Evolutionary conservation across 495 filamentous ascomycete species (phyloP).

Genomic region (Cercophora scortea): DNA sequence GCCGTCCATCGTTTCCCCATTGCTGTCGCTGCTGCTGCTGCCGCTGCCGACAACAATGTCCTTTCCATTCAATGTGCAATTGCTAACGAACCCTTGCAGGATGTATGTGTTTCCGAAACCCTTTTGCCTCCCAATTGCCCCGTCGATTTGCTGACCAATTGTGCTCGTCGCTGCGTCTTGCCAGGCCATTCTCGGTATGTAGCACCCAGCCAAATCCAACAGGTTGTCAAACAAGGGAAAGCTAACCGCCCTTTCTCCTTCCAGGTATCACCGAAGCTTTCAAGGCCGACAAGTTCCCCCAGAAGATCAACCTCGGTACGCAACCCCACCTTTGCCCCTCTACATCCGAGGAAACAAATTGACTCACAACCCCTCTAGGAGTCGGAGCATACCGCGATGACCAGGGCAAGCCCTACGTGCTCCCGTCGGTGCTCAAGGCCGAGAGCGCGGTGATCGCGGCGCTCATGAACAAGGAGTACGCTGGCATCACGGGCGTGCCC

Average conservation of each 20-base stretch:
- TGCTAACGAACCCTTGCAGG: constrained; percentile 28
- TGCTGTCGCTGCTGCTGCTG: neutral
- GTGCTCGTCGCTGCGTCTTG: neutral
- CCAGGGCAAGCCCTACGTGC: constrained; percentile 92
- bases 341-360: constrained; percentile 10
- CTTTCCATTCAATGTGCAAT: constrained; percentile 5
- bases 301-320: constrained; percentile 93
- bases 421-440: constrained; percentile 83
- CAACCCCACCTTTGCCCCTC: neutral
- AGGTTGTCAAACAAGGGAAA: neutral
- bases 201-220: neutral
- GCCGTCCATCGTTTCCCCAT: neutral
- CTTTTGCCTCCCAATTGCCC: neutral
- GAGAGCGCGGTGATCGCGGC: constrained; percentile 78
- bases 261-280: constrained; percentile 95
- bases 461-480: constrained; percentile 90
- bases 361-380: constrained; percentile 35
- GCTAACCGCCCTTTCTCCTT: constrained; percentile 6
- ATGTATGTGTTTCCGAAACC: constrained; percentile 46
- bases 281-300: constrained; percentile 84
- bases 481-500: constrained; percentile 91
- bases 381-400: constrained; percentile 87
- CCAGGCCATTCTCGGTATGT: constrained; percentile 71
- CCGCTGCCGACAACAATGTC: neutral
- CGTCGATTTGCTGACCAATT: constrained; percentile 12